Percentiles rank a stretch among this genome's conserved stretches.
phyloP scores from a whole-genome alignment of 1,284 basidiomycete genomes.

The Prillingera fragicola region DNA sequence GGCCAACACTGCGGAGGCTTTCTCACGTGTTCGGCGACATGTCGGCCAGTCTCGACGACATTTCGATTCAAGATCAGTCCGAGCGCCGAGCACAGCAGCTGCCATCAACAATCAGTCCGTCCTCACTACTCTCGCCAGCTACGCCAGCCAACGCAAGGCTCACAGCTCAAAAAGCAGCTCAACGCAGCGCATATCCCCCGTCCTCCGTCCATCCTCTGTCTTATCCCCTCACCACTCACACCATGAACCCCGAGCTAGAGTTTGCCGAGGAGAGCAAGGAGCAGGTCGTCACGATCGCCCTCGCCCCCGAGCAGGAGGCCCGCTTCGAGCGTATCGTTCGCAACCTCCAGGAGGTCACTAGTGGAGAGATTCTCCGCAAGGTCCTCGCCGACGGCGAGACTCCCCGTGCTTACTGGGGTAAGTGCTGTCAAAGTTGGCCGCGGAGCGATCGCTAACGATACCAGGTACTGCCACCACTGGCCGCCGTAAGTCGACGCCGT shows the following conservation, averaged over 20 bases:
- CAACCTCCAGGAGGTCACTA: constrained; percentile 80
- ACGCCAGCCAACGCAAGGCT: no score
- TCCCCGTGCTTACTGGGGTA: constrained; percentile 85
- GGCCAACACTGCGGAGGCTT: no score
- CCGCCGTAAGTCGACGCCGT: constrained; percentile 60
- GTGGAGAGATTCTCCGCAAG: constrained; percentile 73
- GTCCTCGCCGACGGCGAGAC: constrained; percentile 72
- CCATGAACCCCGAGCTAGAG: constrained; percentile 20
- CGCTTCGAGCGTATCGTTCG: constrained; percentile 83
- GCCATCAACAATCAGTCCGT: no score
- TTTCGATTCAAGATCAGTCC: no score
- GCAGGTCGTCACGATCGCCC: constrained; percentile 26
- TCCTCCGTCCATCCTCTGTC: not conserved
- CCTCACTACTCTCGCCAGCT: no score
- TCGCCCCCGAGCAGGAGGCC: constrained; percentile 50
- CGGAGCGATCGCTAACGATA: constrained; percentile 18
- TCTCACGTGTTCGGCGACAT: no score
- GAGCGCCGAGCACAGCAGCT: no score
- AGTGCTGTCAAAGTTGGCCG: constrained; percentile 40
- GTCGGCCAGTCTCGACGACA: no score
- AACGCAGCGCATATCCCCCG: no score
- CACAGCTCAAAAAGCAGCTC: no score
- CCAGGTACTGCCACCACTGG: constrained; percentile 90
- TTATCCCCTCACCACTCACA: not conserved
- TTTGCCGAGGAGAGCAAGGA: constrained; percentile 22